Base-by-base conservation (phyloP, 176 grass and related monocot species). In the Oryza meridionalis region DNA sequence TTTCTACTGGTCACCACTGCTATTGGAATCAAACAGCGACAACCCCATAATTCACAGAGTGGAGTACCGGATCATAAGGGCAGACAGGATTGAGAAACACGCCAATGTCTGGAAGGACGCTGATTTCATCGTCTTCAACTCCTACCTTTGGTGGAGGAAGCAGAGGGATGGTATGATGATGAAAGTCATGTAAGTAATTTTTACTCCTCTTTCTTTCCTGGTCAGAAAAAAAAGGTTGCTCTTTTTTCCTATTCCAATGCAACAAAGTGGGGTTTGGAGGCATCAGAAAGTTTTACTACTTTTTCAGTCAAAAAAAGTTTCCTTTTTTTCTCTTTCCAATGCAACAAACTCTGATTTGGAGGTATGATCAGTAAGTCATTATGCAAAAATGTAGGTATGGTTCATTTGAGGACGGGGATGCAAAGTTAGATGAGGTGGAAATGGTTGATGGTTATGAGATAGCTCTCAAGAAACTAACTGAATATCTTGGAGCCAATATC, bases 141-240 rank as follows among this genome's bases (percentile, higher is more conserved):
- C 94, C 35, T 97, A 97, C 86, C 83, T 96, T 2, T 99, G 96
- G 96, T 99, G 96, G 96, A 96, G 92, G 72, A 92, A 99, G 77
- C 96, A 90, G 69, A 90, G 17, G 59, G 27, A 82, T 2, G 87
- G 85, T 77, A 96, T 90, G 87, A 99, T 29, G 88, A 92, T 99
- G 93, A 96, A 96, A 49, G 86, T 96, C 35, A 85, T 86, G 95
- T 97, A 86, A 97, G 92, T 88, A 40, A 7, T 40, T 40, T 8
- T 40, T 40, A 40, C 38, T n/a, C n/a, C n/a, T 68, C 27, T 61
- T 22, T 5, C 13, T 53, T 53, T 53, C 1, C 16, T 13, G 11
- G 8, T 22, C 7, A 61, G 5, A 7, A 38, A 61, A 59, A 6
- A 53, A 35, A 3, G 4, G 51, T 21, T 58, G 1, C 2, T 22